Evolutionary conservation across 805 yeast genomes (phyloP).

Genomic region (Torulaspora indica): DNA sequence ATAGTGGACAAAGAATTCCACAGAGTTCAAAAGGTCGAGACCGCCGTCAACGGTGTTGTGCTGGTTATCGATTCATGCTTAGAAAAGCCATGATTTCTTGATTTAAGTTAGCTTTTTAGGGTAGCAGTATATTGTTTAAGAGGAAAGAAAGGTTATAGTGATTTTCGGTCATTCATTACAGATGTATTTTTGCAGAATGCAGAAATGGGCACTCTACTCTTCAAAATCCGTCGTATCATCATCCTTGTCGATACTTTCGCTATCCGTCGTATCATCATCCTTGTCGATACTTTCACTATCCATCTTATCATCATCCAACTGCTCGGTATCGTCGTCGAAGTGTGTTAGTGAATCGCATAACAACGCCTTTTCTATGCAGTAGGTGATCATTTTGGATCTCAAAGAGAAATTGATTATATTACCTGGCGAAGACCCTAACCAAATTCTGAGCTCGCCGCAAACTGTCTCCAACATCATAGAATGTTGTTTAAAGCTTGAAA

Average conservation of each 20-base stretch:
- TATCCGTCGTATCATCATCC: conserved; percentile 14
- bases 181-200: background rate
- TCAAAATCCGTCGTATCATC: conserved; percentile 7
- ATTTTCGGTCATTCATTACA: background rate
- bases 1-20: conserved; percentile 36
- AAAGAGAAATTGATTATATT: conserved; percentile 26
- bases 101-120: background rate
- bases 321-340: conserved; percentile 13
- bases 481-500: conserved; percentile 11
- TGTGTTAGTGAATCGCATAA: conserved; percentile 15
- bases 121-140: background rate
- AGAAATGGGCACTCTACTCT: conserved; percentile 1
- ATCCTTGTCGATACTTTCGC: conserved; percentile 11
- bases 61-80: conserved; percentile 39
- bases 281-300: conserved; percentile 18
- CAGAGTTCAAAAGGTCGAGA: conserved; percentile 35
- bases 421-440: conserved; percentile 36
- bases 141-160: background rate
- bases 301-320: conserved; percentile 11
- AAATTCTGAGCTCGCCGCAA: conserved; percentile 34
- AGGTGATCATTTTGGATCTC: conserved; percentile 35
- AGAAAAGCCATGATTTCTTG: conserved; percentile 33
- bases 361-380: conserved; percentile 18
- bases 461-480: conserved; percentile 26
- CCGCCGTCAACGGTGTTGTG: conserved; percentile 45